These are phyloP conservation scores for Aaosphaeria arxii DNA, from an alignment of 2,329 filamentous ascomycete genomes.

Conservation along the genomic window DNA sequence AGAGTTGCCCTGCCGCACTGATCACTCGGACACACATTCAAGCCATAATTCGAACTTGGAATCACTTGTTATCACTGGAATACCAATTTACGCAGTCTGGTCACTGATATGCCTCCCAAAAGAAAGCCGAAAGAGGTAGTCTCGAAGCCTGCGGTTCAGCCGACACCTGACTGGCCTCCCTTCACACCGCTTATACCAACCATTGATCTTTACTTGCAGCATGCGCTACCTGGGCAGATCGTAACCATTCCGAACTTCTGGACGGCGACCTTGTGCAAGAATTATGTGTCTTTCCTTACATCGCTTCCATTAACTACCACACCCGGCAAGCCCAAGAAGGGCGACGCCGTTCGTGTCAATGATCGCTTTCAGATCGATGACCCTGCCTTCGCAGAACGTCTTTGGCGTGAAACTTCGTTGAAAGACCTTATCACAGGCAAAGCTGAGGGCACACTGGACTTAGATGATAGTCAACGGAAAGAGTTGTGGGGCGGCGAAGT, in stretches of 20 bases:
- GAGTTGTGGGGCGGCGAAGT: slow-evolving; percentile 73
- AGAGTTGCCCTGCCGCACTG: no score
- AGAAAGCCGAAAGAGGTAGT: slow-evolving; percentile 20
- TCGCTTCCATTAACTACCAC: slow-evolving; percentile 73
- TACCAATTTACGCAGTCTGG: no score
- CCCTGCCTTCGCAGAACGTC: slow-evolving; percentile 64
- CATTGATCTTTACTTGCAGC: slow-evolving; percentile 59
- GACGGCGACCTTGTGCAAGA: slow-evolving; percentile 70
- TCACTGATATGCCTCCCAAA: slow-evolving; percentile 26
- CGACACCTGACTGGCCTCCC: slow-evolving; percentile 64
- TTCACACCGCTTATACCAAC: slow-evolving; percentile 68
- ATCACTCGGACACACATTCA: no score
- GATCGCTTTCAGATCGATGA: slow-evolving; percentile 86
- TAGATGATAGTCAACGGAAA: slow-evolving; percentile 28
- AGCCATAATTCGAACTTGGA: no score
- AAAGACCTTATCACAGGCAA: slow-evolving; percentile 52
- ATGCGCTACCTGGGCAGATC: slow-evolving; percentile 64
- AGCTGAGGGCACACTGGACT: slow-evolving; percentile 32
- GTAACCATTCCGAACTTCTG: slow-evolving; percentile 72
- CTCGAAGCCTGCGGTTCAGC: slow-evolving; percentile 1
- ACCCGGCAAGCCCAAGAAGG: slow-evolving; percentile 72
- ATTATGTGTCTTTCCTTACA: slow-evolving; percentile 71
- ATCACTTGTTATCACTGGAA: no score
- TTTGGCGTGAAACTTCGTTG: slow-evolving; percentile 78
- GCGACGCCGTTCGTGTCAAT: slow-evolving; percentile 81